Percentiles rank a stretch among this genome's conserved stretches.
Conservation (phyloP, 805 yeast genomes). For the Yarrowia alimentaria region DNA sequence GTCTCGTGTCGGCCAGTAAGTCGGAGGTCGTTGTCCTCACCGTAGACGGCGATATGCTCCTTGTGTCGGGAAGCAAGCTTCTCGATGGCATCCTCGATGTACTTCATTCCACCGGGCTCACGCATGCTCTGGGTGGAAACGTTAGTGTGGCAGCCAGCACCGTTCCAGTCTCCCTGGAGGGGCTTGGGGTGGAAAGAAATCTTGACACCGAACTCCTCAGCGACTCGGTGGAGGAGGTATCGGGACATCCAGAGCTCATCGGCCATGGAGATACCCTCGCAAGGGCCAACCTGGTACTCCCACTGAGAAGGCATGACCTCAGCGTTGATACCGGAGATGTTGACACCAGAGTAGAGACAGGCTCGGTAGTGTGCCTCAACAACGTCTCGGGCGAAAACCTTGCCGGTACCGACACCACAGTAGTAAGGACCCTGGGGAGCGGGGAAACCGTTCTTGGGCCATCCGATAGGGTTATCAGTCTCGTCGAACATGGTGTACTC, state of each 20-base stretch:
- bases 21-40: slow-evolving; percentile 92
- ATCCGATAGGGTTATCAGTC: slow-evolving; percentile 85
- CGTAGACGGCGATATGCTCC: slow-evolving; percentile 94
- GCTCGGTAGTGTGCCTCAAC: slow-evolving; percentile 99
- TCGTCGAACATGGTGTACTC: slow-evolving; percentile 96
- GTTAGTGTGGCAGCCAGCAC: slow-evolving; percentile 99
- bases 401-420: slow-evolving; percentile 99
- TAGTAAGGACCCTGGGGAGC: slow-evolving; percentile 99
- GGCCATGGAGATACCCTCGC: slow-evolving; percentile 94
- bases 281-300: slow-evolving; percentile 99
- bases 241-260: slow-evolving; percentile 97
- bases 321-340: slow-evolving; percentile 95
- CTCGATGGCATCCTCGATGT: slow-evolving; percentile 87
- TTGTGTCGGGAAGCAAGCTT: slow-evolving; percentile 93
- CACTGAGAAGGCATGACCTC: slow-evolving; percentile 99
- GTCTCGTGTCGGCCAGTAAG: slow-evolving; percentile 99
- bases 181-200: slow-evolving; percentile 99
- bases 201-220: slow-evolving; percentile 98
- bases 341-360: slow-evolving; percentile 87
- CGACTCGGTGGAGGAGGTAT: slow-evolving; percentile 87
- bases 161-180: slow-evolving; percentile 98
- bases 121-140: slow-evolving; percentile 93
- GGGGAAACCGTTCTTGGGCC: slow-evolving; percentile 99
- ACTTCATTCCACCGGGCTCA: slow-evolving; percentile 91
- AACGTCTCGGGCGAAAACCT: slow-evolving; percentile 95